These are phyloP conservation scores for Candida glucosophila DNA, from an alignment of 1,139 yeast species.

Conservation along the genomic window DNA sequence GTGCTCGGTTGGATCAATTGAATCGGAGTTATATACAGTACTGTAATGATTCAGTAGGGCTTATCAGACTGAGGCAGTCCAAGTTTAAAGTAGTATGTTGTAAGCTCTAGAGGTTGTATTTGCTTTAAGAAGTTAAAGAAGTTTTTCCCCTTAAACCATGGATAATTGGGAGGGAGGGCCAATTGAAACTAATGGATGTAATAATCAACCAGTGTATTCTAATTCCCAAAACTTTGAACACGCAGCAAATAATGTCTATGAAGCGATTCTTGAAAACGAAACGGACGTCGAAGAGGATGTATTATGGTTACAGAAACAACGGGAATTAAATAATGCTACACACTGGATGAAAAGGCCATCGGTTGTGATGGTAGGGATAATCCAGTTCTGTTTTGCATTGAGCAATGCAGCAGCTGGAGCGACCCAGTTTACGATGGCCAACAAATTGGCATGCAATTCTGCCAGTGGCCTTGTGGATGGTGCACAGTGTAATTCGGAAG, in stretches of 20 bases:
- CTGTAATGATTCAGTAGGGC: too few species aligned
- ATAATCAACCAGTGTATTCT: too few species aligned
- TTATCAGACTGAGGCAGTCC: too few species aligned
- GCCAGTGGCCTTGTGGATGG: conserved; percentile 8
- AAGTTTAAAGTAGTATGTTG: too few species aligned
- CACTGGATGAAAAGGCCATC: conserved; percentile 31
- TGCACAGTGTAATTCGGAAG: conserved; percentile 20
- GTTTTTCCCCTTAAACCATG: neutral
- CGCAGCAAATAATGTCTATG: conserved; percentile 23
- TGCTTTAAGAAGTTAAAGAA: too few species aligned
- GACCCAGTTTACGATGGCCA: conserved; percentile 22
- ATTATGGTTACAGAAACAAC: conserved; percentile 22
- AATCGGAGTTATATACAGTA: too few species aligned
- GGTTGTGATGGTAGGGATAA: conserved; percentile 20
- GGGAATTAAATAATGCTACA: conserved; percentile 15
- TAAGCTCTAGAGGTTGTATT: too few species aligned
- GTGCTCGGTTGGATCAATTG: too few species aligned
- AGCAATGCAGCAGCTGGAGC: conserved; percentile 25
- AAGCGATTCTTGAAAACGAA: conserved; percentile 20
- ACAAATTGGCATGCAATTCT: conserved; percentile 31
- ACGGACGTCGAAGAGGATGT: conserved; percentile 20
- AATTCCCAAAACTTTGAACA: conserved; percentile 7
- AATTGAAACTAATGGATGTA: too few species aligned
- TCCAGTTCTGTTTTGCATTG: conserved; percentile 21
- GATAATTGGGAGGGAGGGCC: conserved; percentile 1